These are phyloP conservation scores for Coccomyxa subellipsoidea DNA, from an alignment of 163 green algal genomes.

Conservation along the genomic window DNA sequence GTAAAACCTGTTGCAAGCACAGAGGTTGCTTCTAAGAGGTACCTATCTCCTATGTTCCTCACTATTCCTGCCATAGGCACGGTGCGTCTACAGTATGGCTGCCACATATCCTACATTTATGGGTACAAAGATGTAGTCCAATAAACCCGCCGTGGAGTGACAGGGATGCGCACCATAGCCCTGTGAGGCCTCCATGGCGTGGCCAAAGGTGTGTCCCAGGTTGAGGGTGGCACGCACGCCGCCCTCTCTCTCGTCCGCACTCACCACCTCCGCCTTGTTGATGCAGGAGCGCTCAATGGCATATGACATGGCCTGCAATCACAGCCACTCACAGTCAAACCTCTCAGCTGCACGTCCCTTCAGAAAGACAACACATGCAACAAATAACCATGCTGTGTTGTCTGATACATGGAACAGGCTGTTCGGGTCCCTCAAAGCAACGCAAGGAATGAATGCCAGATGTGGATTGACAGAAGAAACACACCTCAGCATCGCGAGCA, in stretches of 20 bases:
- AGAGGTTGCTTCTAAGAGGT: too few relatives aligned
- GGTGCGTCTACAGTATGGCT: too few relatives aligned
- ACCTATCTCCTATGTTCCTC: too few relatives aligned
- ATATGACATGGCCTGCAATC: conserved; percentile 67
- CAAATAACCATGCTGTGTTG: too few relatives aligned
- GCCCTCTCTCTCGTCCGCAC: conserved; percentile 89
- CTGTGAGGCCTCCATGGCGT: conserved; percentile 83
- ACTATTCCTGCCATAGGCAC: too few relatives aligned
- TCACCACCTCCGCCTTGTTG: conserved; percentile 97
- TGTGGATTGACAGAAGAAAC: neutral
- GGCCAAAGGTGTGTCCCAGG: conserved; percentile 98
- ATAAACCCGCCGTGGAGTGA: too few relatives aligned
- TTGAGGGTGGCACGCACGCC: conserved; percentile 96
- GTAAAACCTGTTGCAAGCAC: too few relatives aligned
- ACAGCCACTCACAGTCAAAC: neutral
- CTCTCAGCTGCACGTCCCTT: neutral
- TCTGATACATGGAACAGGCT: too few relatives aligned
- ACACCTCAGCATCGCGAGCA: conserved; percentile 61
- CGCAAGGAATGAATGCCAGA: neutral
- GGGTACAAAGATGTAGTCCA: too few relatives aligned
- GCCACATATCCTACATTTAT: neutral
- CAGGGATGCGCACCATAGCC: conserved; percentile 34
- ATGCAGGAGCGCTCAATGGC: conserved; percentile 93
- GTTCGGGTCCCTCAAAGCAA: too few relatives aligned
- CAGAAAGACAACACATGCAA: too few relatives aligned